Conservation (phyloP, 352 stramenopile genomes). For the Globisporangium viniferum region DNA sequence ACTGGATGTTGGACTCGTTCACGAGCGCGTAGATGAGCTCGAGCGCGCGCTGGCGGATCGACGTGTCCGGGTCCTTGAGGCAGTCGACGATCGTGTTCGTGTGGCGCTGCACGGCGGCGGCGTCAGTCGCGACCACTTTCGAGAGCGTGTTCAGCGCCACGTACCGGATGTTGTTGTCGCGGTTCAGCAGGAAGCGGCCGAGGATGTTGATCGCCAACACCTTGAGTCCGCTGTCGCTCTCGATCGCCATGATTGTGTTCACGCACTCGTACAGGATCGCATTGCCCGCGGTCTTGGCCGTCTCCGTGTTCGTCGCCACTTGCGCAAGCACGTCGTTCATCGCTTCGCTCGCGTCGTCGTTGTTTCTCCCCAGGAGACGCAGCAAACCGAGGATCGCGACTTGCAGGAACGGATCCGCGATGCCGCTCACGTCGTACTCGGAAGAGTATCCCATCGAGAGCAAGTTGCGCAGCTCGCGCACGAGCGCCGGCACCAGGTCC, state of each 20-base stretch:
- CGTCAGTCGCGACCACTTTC: slow-evolving; percentile 88
- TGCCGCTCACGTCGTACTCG: slow-evolving; percentile 98
- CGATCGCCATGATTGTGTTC: slow-evolving; percentile 98
- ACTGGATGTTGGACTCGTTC: slow-evolving; percentile 96
- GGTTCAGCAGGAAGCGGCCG: slow-evolving; percentile 97
- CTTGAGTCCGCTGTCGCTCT: slow-evolving; percentile 95
- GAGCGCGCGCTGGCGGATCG: slow-evolving; percentile 97
- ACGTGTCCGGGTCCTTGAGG: slow-evolving; percentile 97
- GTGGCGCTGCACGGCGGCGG: slow-evolving; percentile 96
- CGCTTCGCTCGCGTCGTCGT: slow-evolving; percentile 91
- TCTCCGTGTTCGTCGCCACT: slow-evolving; percentile 99
- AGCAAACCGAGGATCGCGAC: slow-evolving; percentile 90
- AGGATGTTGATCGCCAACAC: slow-evolving; percentile 99
- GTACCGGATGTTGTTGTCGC: slow-evolving; percentile 99
- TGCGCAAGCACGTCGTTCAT: slow-evolving; percentile 99
- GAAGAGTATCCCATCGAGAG: slow-evolving; percentile 97
- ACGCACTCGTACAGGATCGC: slow-evolving; percentile 99
- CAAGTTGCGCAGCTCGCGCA: slow-evolving; percentile 93
- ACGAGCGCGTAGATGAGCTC: slow-evolving; percentile 99
- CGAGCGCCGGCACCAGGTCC: slow-evolving; percentile 71
- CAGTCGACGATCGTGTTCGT: slow-evolving; percentile 95
- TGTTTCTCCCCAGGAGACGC: slow-evolving; percentile 93
- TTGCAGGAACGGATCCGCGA: slow-evolving; percentile 98
- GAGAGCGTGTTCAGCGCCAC: slow-evolving; percentile 98
- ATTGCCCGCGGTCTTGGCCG: slow-evolving; percentile 99